Percentiles rank a stretch among this genome's conserved stretches.
Evolutionary conservation across 495 filamentous ascomycete genomes (phyloP).

Genomic region (Xeromyces bisporus): DNA sequence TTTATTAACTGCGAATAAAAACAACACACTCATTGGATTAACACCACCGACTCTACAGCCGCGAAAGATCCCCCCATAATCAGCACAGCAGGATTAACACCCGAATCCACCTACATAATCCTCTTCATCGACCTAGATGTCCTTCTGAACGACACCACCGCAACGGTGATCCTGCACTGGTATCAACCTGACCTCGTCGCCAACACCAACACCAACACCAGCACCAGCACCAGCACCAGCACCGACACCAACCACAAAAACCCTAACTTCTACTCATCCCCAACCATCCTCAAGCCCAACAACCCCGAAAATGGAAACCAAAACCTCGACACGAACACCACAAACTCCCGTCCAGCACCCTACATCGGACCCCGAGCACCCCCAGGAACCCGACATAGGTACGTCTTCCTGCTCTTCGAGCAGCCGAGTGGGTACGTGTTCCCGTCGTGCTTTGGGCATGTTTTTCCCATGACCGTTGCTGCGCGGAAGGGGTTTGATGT

Average conservation of each 20-base stretch:
- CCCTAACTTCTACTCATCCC: background rate
- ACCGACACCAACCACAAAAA: background rate
- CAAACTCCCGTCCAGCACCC: background rate
- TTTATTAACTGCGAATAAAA: too few relatives aligned
- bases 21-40: too few relatives aligned
- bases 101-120: slow-evolving; percentile 9
- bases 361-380: slow-evolving; percentile 24
- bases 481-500: slow-evolving; percentile 19
- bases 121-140: slow-evolving; percentile 25
- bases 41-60: too few relatives aligned
- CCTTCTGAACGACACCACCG: slow-evolving; percentile 7
- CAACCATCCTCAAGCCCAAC: too few relatives aligned
- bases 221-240: background rate
- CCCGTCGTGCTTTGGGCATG: slow-evolving; percentile 14
- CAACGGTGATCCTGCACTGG: slow-evolving; percentile 22
- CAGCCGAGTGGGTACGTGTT: slow-evolving; percentile 16
- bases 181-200: slow-evolving; percentile 14
- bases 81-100: slow-evolving; percentile 4
- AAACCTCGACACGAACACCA: background rate
- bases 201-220: background rate
- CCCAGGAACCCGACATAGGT: slow-evolving; percentile 15
- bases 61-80: slow-evolving; percentile 9
- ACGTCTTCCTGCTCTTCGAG: slow-evolving; percentile 21
- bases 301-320: too few relatives aligned
- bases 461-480: slow-evolving; percentile 9